Percentiles rank a stretch among this genome's conserved stretches.
Conservation (phyloP, 2,329 filamentous ascomycete genomes). For the Lachnum nothofagi region DNA sequence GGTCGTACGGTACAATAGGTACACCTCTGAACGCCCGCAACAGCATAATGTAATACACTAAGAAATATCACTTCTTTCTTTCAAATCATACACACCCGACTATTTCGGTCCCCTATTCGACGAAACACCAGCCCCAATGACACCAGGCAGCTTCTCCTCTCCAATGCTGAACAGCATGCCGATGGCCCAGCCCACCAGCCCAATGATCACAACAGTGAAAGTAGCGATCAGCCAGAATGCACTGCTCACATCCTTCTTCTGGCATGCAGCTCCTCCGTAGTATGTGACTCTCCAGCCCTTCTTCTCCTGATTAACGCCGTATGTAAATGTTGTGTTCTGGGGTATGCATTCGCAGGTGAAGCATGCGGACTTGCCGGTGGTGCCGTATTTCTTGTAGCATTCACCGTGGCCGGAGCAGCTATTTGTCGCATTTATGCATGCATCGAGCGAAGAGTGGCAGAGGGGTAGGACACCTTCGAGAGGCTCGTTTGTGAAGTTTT, state of each 20-base stretch:
- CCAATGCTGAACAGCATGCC: conserved; percentile 79
- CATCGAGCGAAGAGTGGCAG: conserved; percentile 68
- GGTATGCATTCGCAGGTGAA: conserved; percentile 72
- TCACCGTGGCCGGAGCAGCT: conserved; percentile 78
- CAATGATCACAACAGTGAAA: conserved; percentile 66
- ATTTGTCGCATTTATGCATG: conserved; percentile 65
- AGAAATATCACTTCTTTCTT: conserved; percentile 5
- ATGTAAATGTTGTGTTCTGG: conserved; percentile 38
- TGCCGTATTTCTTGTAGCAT: conserved; percentile 64
- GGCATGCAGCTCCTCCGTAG: conserved; percentile 82
- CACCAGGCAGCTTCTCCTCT: conserved; percentile 80
- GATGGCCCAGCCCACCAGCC: conserved; percentile 64
- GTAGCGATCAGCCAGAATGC: conserved; percentile 83
- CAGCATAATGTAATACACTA: conserved; percentile 9
- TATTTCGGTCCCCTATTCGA: not conserved
- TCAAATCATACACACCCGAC: conserved; percentile 22
- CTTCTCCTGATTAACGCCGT: conserved; percentile 32
- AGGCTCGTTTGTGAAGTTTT: conserved; percentile 17
- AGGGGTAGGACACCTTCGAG: conserved; percentile 46
- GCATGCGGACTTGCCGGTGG: conserved; percentile 50
- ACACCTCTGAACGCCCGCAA: conserved; percentile 26
- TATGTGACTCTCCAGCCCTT: conserved; percentile 53
- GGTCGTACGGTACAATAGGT: conserved; percentile 17
- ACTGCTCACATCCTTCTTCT: conserved; percentile 84
- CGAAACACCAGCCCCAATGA: conserved; percentile 89